Percentiles rank a stretch among this genome's conserved stretches.
Evolutionary conservation across 1,284 basidiomycete species (phyloP).

Genomic region (Porodaedalea pini): DNA sequence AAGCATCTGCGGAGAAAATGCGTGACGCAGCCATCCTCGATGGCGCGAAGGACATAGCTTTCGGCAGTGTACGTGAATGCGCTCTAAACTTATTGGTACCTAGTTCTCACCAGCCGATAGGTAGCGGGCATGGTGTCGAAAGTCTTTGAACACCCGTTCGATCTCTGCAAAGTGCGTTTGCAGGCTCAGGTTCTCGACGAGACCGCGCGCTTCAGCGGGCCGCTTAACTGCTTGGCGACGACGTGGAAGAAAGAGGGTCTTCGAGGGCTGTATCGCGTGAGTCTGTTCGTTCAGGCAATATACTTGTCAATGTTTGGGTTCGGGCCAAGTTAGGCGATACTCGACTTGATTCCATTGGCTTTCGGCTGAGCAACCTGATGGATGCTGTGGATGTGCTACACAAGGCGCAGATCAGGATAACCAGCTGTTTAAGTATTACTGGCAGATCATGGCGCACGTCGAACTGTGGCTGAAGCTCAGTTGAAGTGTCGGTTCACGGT

Average conservation of each 20-base stretch:
- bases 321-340: too few species aligned
- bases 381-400: too few species aligned
- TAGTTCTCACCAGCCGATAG: constrained; percentile 30
- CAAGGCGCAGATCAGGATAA: too few species aligned
- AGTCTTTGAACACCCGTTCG: constrained; percentile 84
- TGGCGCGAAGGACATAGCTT: constrained; percentile 22
- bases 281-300: constrained; percentile 31
- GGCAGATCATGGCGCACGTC: too few species aligned
- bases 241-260: constrained; percentile 78
- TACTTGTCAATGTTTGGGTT: too few species aligned
- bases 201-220: constrained; percentile 69
- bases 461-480: too few species aligned
- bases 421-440: too few species aligned
- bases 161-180: constrained; percentile 80
- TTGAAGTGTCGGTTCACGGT: too few species aligned
- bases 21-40: constrained; percentile 15
- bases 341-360: too few species aligned
- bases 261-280: constrained; percentile 74
- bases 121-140: constrained; percentile 79
- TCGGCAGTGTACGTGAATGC: constrained; percentile 22
- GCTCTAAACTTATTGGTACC: background rate
- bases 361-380: too few species aligned
- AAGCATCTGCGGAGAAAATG: constrained; percentile 5
- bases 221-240: constrained; percentile 76
- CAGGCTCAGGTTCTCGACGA: constrained; percentile 80